phyloP scores from a whole-genome alignment of 331 rosid genomes.

The Quercus lobata region DNA sequence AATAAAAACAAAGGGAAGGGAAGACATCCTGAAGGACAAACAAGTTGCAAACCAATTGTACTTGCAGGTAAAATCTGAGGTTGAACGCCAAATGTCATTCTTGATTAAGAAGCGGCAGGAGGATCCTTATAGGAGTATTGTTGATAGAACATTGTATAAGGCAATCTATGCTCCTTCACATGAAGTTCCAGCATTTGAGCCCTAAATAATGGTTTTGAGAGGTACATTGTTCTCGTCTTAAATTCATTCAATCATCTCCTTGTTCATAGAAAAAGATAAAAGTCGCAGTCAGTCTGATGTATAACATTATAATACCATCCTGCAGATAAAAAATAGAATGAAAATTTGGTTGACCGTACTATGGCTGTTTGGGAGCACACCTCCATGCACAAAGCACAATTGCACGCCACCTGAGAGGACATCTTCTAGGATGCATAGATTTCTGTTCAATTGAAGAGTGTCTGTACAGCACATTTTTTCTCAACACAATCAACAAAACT shows the following conservation, averaged over 20 bases:
- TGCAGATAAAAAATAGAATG: too few relatives aligned
- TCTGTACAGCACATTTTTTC: too few relatives aligned
- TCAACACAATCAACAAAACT: too few relatives aligned
- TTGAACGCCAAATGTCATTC: conserved; percentile 51
- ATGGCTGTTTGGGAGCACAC: too few relatives aligned
- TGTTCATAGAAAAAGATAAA: neutral
- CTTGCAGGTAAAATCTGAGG: conserved; percentile 66
- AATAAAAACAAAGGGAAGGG: conserved; percentile 63
- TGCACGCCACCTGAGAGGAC: too few relatives aligned
- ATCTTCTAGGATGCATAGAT: too few relatives aligned
- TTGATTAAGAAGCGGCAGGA: conserved; percentile 79
- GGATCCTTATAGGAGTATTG: conserved; percentile 75
- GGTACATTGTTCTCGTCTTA: conserved; percentile 11
- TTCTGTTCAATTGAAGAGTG: too few relatives aligned
- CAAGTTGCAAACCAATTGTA: conserved; percentile 62
- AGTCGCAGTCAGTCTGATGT: neutral
- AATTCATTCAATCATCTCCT: neutral
- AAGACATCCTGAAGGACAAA: conserved; percentile 56
- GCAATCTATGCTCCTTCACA: conserved; percentile 33
- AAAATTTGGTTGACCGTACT: too few relatives aligned
- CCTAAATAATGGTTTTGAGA: conserved; percentile 30
- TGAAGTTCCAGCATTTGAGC: conserved; percentile 71
- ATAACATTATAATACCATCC: neutral
- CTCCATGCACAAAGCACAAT: too few relatives aligned
- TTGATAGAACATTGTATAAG: conserved; percentile 56